Evolutionary conservation across 2,329 filamentous ascomycete genomes (phyloP).

Genomic region (Setomelanomma holmii): DNA sequence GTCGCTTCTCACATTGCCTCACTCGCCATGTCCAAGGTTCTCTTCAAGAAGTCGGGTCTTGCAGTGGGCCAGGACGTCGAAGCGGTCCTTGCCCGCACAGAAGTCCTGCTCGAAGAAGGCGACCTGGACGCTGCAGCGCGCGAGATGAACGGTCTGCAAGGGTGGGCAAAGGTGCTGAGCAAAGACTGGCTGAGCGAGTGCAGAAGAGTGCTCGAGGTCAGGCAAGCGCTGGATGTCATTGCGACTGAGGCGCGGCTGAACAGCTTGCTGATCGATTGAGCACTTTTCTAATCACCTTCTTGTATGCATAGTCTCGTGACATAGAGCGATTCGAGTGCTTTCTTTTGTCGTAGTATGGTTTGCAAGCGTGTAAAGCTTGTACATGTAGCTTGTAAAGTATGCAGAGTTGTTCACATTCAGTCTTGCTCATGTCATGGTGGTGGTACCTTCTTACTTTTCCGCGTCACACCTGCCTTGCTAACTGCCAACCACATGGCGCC

Average conservation of each 20-base stretch:
- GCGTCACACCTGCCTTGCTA: too few relatives aligned
- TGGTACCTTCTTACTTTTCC: too few relatives aligned
- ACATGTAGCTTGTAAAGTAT: conserved; percentile 18
- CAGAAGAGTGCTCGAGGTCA: conserved; percentile 90
- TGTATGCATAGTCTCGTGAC: conserved; percentile 6
- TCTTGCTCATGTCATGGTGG: too few relatives aligned
- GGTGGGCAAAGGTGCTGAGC: conserved; percentile 95
- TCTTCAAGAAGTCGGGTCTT: conserved; percentile 86
- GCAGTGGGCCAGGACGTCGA: conserved; percentile 89
- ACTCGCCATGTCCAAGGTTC: conserved; percentile 86
- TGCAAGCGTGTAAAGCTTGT: conserved; percentile 6
- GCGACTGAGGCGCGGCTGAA: conserved; percentile 88
- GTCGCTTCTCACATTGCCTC: conserved; percentile 93
- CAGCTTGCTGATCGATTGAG: conserved; percentile 80
- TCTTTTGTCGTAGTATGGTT: conserved; percentile 15
- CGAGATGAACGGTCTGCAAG: conserved; percentile 91
- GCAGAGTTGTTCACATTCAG: conserved; percentile 9
- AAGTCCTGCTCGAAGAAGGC: conserved; percentile 90
- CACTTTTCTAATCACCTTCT: neutral
- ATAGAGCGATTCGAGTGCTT: conserved; percentile 3
- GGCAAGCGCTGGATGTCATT: conserved; percentile 95
- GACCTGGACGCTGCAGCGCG: conserved; percentile 88
- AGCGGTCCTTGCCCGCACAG: conserved; percentile 87
- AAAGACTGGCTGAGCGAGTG: conserved; percentile 93
- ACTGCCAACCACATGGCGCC: too few relatives aligned